These are phyloP conservation scores for Lichina pygmaea DNA, from an alignment of 495 filamentous ascomycete genomes.

Conservation along the genomic window DNA sequence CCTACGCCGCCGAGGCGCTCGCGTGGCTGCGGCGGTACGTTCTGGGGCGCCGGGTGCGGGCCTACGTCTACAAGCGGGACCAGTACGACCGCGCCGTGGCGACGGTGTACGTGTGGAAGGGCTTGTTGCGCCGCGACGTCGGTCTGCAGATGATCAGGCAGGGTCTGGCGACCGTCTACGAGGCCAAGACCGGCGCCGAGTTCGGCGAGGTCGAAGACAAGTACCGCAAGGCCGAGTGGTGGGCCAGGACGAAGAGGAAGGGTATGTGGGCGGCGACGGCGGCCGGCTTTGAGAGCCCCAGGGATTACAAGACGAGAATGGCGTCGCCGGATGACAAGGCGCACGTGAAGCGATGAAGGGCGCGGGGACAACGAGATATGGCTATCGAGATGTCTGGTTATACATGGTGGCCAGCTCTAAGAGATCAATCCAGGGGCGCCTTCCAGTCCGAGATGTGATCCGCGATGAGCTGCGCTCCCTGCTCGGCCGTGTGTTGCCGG, in stretches of 20 bases:
- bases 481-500: constrained; percentile 70
- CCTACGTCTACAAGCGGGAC: constrained; percentile 53
- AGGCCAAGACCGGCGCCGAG: constrained; percentile 66
- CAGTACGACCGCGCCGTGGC: constrained; percentile 83
- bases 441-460: constrained; percentile 84
- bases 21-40: constrained; percentile 51
- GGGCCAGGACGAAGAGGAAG: constrained; percentile 35
- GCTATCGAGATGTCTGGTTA: not conserved
- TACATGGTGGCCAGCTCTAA: not conserved
- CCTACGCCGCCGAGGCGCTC: constrained; percentile 52
- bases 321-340: constrained; percentile 9
- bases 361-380: constrained; percentile 14
- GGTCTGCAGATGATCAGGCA: constrained; percentile 65
- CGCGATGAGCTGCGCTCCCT: constrained; percentile 58
- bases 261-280: constrained; percentile 49
- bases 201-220: constrained; percentile 42
- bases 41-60: constrained; percentile 46
- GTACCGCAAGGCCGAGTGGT: constrained; percentile 44
- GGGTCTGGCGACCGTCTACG: constrained; percentile 74
- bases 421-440: constrained; percentile 9
- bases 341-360: constrained; percentile 11
- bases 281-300: constrained; percentile 45
- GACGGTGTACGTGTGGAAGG: constrained; percentile 44
- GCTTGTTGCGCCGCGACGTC: constrained; percentile 42
- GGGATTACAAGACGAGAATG: constrained; percentile 59